phyloP scores from a whole-genome alignment of 345 rosid genomes.

The Cardiospermum halicacabum region DNA sequence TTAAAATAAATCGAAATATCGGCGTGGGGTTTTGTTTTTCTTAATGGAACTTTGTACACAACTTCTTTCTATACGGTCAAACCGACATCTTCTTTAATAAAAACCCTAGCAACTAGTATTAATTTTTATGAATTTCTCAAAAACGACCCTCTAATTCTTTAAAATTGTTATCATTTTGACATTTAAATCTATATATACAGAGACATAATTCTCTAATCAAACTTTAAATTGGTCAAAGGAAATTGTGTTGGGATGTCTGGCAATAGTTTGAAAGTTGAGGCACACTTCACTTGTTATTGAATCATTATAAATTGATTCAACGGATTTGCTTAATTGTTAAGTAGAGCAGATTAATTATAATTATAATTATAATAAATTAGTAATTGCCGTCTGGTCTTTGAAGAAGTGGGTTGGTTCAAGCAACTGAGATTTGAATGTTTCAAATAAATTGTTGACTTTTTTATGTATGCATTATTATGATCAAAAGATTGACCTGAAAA shows the following conservation, averaged over 20 bases:
- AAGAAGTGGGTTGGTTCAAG: not conserved
- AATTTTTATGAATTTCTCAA: not conserved
- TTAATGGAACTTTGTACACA: not conserved
- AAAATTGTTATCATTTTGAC: too few species aligned
- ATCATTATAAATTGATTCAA: not conserved
- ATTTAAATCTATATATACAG: too few species aligned
- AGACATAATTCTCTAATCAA: too few species aligned
- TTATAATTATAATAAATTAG: not conserved
- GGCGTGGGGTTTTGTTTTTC: not conserved
- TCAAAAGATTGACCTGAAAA: not conserved
- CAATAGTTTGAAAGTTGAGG: too few species aligned
- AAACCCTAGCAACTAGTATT: not conserved
- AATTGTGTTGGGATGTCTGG: not conserved
- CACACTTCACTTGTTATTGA: not conserved
- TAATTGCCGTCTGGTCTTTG: not conserved
- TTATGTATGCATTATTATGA: not conserved
- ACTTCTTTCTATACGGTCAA: not conserved
- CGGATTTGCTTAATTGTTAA: not conserved
- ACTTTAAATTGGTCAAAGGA: too few species aligned
- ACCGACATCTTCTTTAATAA: conserved; percentile 6
- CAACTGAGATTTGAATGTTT: not conserved
- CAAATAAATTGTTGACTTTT: too few species aligned
- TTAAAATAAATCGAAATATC: conserved; percentile 3
- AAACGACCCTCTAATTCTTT: too few species aligned
- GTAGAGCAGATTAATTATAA: too few species aligned